Evolutionary conservation across 768 basidiomycete species (phyloP).

Genomic region (Suillus hirtellus): DNA sequence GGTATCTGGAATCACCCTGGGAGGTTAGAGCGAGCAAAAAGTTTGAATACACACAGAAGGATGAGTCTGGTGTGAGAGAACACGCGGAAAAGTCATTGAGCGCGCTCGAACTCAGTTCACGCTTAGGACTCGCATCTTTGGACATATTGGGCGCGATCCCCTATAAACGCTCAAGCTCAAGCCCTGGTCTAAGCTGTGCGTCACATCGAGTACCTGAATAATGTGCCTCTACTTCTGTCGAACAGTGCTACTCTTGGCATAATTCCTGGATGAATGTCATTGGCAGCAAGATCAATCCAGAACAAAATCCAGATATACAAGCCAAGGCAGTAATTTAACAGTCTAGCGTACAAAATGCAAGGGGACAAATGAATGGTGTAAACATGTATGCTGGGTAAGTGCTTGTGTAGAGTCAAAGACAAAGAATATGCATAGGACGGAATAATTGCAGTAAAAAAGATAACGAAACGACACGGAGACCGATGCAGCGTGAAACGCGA

Average conservation of each 20-base stretch:
- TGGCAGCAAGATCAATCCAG: constrained; percentile 6
- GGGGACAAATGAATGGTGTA: constrained; percentile 21
- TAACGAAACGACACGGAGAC: constrained; percentile 27
- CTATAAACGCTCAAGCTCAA: constrained; percentile 4
- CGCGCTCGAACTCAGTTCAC: constrained; percentile 1
- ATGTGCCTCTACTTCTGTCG: neutral
- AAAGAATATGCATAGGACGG: constrained; percentile 35
- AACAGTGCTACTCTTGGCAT: neutral
- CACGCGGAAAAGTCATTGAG: constrained; percentile 5
- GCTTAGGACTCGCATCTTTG: constrained; percentile 4
- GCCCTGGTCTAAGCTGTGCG: too few relatives aligned
- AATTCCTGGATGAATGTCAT: neutral
- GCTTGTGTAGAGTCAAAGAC: constrained; percentile 26
- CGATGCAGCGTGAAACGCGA: constrained; percentile 25
- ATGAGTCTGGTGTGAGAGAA: constrained; percentile 4
- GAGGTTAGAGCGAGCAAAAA: too few relatives aligned
- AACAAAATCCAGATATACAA: constrained; percentile 17
- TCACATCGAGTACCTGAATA: neutral
- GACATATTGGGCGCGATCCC: neutral
- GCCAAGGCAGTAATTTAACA: constrained; percentile 22
- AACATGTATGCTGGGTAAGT: constrained; percentile 29
- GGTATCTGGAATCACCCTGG: neutral
- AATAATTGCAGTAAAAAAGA: constrained; percentile 33
- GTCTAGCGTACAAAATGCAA: constrained; percentile 49
- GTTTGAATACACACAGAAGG: neutral